Evolutionary conservation across 345 rosid genomes (phyloP).

Genomic region (Laguncularia racemosa): DNA sequence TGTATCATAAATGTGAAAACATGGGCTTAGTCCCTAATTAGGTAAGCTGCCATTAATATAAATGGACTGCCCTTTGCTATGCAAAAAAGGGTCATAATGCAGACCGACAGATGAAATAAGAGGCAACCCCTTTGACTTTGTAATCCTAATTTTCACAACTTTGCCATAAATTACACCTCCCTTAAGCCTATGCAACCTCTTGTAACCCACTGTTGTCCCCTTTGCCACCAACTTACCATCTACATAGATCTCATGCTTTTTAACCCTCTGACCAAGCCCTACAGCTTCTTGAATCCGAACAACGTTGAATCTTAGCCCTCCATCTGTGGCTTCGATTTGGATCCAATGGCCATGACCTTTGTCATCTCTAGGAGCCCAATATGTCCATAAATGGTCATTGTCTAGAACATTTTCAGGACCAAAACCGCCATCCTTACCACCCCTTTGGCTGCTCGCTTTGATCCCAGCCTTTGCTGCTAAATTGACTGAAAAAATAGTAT

Average conservation of each 20-base stretch:
- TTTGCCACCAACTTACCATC: slow-evolving; percentile 38
- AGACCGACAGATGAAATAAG: slow-evolving; percentile 61
- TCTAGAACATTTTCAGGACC: slow-evolving; percentile 57
- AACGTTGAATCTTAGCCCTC: slow-evolving; percentile 44
- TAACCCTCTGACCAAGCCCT: slow-evolving; percentile 63
- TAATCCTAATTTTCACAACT: slow-evolving; percentile 34
- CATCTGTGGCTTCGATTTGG: slow-evolving; percentile 21
- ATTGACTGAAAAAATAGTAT: slow-evolving; percentile 40
- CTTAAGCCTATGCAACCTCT: slow-evolving; percentile 50
- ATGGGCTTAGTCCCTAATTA: no score
- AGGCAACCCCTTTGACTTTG: slow-evolving; percentile 41
- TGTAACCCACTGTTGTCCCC: slow-evolving; percentile 62
- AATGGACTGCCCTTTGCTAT: neutral
- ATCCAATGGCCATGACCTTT: slow-evolving; percentile 32
- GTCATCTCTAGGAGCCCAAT: slow-evolving; percentile 45
- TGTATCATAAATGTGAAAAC: no score
- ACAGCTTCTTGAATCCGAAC: slow-evolving; percentile 65
- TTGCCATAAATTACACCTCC: slow-evolving; percentile 21
- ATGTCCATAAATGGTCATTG: slow-evolving; percentile 53
- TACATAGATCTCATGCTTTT: slow-evolving; percentile 39
- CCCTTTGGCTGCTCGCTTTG: slow-evolving; percentile 48
- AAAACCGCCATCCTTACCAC: slow-evolving; percentile 40
- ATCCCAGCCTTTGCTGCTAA: slow-evolving; percentile 32
- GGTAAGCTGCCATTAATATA: no score
- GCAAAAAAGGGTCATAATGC: slow-evolving; percentile 54